phyloP scores from a whole-genome alignment of 257 asterid genomes.

The Solanum sitiens region DNA sequence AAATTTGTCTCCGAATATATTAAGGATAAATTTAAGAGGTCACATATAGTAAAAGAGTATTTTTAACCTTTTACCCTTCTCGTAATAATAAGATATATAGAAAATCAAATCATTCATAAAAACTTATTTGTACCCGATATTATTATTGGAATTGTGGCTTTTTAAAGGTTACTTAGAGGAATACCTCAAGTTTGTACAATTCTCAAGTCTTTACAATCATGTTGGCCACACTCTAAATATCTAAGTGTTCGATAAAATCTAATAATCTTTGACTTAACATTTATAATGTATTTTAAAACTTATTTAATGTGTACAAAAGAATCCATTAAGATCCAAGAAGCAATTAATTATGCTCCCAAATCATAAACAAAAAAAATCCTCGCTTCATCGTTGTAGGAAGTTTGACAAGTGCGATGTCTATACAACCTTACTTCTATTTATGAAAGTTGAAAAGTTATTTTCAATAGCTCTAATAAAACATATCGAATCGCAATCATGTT shows the following conservation, averaged over 20 bases:
- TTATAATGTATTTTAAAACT: too few relatives aligned
- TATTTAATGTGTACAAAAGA: neutral
- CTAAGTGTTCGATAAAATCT: neutral
- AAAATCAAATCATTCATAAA: neutral
- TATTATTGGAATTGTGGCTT: neutral
- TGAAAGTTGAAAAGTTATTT: too few relatives aligned
- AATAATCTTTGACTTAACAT: neutral
- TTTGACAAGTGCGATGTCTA: neutral
- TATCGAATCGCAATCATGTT: too few relatives aligned
- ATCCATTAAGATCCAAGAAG: neutral
- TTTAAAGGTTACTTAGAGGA: neutral
- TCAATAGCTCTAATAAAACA: too few relatives aligned
- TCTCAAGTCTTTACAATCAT: neutral
- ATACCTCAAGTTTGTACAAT: neutral
- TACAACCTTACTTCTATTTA: too few relatives aligned
- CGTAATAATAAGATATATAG: too few relatives aligned
- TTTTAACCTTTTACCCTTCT: neutral
- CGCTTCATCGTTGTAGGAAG: neutral
- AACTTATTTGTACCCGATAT: neutral
- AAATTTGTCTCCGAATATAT: too few relatives aligned
- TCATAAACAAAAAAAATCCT: neutral
- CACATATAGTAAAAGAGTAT: neutral
- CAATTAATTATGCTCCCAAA: neutral
- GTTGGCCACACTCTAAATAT: neutral
- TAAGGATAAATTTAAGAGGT: neutral